Conservation (phyloP, 2,329 filamentous ascomycete genomes). For the Arthrinium puccinioides region DNA sequence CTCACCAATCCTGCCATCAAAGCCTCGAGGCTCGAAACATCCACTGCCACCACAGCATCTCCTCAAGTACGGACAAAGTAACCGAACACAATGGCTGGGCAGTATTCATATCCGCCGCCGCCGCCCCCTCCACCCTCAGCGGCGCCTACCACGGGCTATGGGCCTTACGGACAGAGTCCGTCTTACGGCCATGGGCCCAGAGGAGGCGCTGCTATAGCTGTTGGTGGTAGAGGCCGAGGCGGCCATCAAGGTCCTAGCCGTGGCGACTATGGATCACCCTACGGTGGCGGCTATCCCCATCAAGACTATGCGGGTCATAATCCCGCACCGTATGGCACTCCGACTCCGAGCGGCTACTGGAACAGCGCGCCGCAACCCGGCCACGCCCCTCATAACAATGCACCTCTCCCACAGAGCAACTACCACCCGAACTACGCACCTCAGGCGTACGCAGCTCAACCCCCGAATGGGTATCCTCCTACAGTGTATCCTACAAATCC, state of each 20-base stretch:
- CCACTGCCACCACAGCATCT: too few relatives aligned
- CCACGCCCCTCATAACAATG: slow-evolving; percentile 19
- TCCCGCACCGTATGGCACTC: slow-evolving; percentile 13
- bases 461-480: slow-evolving; percentile 30
- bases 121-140: slow-evolving; percentile 21
- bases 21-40: too few relatives aligned
- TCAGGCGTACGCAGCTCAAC: slow-evolving; percentile 40
- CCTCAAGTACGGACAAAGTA: too few relatives aligned
- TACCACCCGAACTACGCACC: slow-evolving; percentile 54
- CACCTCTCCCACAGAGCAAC: slow-evolving; percentile 31
- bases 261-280: too few relatives aligned
- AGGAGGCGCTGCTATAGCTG: slow-evolving; percentile 16
- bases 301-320: slow-evolving; percentile 15
- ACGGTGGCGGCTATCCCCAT: slow-evolving; percentile 18
- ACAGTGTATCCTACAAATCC: slow-evolving; percentile 20
- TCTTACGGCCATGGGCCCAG: slow-evolving; percentile 32
- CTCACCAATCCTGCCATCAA: too few relatives aligned
- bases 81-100: slow-evolving; percentile 15
- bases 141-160: slow-evolving; percentile 16
- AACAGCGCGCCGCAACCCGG: slow-evolving; percentile 16
- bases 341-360: slow-evolving; percentile 23
- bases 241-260: slow-evolving; percentile 14
- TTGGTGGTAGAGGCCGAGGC: slow-evolving; percentile 10
- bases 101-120: slow-evolving; percentile 21
- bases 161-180: slow-evolving; percentile 27